Percentiles rank a stretch among this genome's conserved stretches.
phyloP scores from a whole-genome alignment of 192 early-diverging fungal genomes.

The Backusella macrospora region DNA sequence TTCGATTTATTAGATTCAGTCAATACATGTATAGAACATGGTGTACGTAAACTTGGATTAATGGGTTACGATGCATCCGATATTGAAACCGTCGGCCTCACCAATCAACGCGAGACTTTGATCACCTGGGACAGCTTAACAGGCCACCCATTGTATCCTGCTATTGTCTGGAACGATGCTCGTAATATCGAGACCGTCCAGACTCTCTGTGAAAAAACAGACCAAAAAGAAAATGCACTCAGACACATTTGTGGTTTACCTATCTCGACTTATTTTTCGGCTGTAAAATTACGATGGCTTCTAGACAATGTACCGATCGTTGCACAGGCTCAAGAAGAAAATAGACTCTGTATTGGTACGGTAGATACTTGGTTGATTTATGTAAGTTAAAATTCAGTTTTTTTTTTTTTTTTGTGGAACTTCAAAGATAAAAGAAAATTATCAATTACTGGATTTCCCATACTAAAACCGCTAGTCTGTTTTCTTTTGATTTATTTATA shows the following conservation, averaged over 20 bases:
- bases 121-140: slow-evolving; percentile 86
- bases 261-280: slow-evolving; percentile 93
- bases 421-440: neutral
- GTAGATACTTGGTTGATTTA: slow-evolving; percentile 95
- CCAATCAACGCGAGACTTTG: slow-evolving; percentile 93
- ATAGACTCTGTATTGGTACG: slow-evolving; percentile 81
- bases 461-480: neutral
- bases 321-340: slow-evolving; percentile 71
- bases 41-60: slow-evolving; percentile 62
- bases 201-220: slow-evolving; percentile 52
- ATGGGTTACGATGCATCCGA: slow-evolving; percentile 57
- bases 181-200: slow-evolving; percentile 79
- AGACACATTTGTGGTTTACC: slow-evolving; percentile 79
- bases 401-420: neutral
- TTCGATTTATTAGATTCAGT: slow-evolving; percentile 72
- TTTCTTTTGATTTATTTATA: neutral
- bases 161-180: slow-evolving; percentile 91
- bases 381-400: slow-evolving; percentile 52
- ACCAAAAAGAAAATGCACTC: slow-evolving; percentile 41
- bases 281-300: slow-evolving; percentile 91
- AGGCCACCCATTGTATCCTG: slow-evolving; percentile 79
- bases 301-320: slow-evolving; percentile 80
- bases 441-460: neutral
- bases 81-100: slow-evolving; percentile 81
- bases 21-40: slow-evolving; percentile 66